Percentiles rank a stretch among this genome's conserved stretches.
These are phyloP conservation scores for Verbascum thapsus DNA, from an alignment of 257 asterid species.

Conservation along the genomic window DNA sequence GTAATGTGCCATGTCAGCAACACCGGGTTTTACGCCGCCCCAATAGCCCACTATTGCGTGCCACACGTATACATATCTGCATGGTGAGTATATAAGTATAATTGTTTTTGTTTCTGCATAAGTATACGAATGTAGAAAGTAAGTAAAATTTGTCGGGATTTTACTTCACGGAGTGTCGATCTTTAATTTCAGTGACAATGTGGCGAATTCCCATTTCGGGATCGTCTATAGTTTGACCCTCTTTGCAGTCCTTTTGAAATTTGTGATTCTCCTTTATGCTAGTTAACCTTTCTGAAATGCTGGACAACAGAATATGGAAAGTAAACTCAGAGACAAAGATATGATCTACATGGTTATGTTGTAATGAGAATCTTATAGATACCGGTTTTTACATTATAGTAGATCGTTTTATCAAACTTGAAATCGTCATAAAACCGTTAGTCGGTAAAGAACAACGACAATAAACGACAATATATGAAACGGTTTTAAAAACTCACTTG, in stretches of 20 bases:
- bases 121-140: conserved; percentile 1
- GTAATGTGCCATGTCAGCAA: conserved; percentile 60
- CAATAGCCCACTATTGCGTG: conserved; percentile 80
- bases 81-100: no score
- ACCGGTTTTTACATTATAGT: no score
- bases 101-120: neutral
- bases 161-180: conserved; percentile 62
- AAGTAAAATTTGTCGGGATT: neutral
- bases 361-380: no score
- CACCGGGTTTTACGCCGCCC: conserved; percentile 79
- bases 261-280: conserved; percentile 68
- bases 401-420: no score
- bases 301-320: conserved; percentile 25
- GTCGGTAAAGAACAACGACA: no score
- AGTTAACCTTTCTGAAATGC: conserved; percentile 67
- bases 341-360: neutral
- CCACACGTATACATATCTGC: conserved; percentile 76
- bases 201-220: conserved; percentile 54
- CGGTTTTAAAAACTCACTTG: conserved; percentile 43
- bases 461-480: neutral
- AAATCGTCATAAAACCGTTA: no score
- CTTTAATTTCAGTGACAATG: conserved; percentile 61
- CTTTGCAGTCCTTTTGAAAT: conserved; percentile 48
- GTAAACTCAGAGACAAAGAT: neutral
- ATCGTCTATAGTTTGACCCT: conserved; percentile 7